These are phyloP conservation scores for Gaeumannomyces tritici DNA, from an alignment of 2,329 filamentous ascomycete species.

Conservation along the genomic window DNA sequence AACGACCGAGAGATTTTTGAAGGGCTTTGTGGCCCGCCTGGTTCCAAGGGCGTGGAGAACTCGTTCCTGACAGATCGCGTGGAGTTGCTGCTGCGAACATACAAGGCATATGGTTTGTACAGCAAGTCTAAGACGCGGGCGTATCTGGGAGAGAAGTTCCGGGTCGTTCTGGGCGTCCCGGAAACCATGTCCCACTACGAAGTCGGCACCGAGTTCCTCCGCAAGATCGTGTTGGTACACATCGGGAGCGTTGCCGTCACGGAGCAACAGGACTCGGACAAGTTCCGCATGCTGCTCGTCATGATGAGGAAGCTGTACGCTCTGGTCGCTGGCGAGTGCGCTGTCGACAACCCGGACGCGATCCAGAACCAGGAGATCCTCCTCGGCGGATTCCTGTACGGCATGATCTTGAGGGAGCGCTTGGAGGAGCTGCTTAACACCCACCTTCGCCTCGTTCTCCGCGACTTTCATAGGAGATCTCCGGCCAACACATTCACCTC, in stretches of 20 bases:
- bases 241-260: constrained; percentile 79
- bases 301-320: constrained; percentile 96
- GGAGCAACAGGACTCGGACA: constrained; percentile 76
- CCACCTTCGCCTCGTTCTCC: constrained; percentile 38
- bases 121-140: constrained; percentile 72
- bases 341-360: constrained; percentile 91
- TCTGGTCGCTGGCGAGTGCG: constrained; percentile 83
- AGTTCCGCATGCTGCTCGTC: constrained; percentile 88
- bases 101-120: constrained; percentile 83
- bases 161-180: constrained; percentile 74
- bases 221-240: constrained; percentile 85
- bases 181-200: constrained; percentile 81
- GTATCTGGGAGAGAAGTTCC: constrained; percentile 85
- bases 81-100: constrained; percentile 83
- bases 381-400: constrained; percentile 86
- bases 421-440: constrained; percentile 75
- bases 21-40: constrained; percentile 70
- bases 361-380: constrained; percentile 94
- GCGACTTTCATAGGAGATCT: constrained; percentile 46
- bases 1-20: constrained; percentile 96
- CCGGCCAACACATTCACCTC: constrained; percentile 66
- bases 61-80: constrained; percentile 94
- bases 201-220: constrained; percentile 81
- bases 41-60: constrained; percentile 70
- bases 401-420: constrained; percentile 90